These are phyloP conservation scores for Penstemon newberryi DNA, from an alignment of 257 asterid genomes.

Conservation along the genomic window DNA sequence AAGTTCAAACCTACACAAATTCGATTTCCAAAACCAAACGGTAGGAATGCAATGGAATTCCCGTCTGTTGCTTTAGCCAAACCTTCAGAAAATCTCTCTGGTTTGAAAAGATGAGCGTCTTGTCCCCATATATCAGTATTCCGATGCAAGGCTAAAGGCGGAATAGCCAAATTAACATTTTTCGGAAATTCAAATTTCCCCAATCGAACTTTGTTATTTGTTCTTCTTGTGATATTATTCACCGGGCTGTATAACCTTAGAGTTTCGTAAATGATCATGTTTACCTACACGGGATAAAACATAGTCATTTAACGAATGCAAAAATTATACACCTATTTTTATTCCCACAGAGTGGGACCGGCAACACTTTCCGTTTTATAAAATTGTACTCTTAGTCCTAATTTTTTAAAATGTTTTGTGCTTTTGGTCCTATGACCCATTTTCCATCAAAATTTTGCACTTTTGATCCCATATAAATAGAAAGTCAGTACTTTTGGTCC, in stretches of 20 bases:
- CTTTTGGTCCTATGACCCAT: too few species aligned
- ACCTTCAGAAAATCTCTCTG: conserved; percentile 20
- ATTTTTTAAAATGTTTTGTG: too few species aligned
- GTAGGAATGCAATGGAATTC: not conserved
- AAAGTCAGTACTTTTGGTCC: too few species aligned
- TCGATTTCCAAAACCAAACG: conserved; percentile 18
- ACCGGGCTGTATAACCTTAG: conserved; percentile 11
- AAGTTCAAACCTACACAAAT: conserved; percentile 18
- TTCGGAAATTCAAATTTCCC: conserved; percentile 6
- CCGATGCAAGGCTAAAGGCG: conserved; percentile 7
- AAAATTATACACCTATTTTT: too few species aligned
- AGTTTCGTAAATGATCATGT: conserved; percentile 10
- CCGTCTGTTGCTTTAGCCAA: conserved; percentile 2
- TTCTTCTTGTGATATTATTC: not conserved
- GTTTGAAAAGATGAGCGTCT: conserved; percentile 16
- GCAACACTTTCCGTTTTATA: too few species aligned
- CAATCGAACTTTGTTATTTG: not conserved
- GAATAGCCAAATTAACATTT: not conserved
- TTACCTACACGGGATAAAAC: not conserved
- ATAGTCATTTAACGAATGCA: too few species aligned
- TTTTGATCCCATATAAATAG: too few species aligned
- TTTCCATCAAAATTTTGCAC: too few species aligned
- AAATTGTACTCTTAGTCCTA: too few species aligned
- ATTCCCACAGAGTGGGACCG: too few species aligned
- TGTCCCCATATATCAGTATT: conserved; percentile 18